phyloP scores from a whole-genome alignment of 208 protist genomes.

The Porcisia deanei region DNA sequence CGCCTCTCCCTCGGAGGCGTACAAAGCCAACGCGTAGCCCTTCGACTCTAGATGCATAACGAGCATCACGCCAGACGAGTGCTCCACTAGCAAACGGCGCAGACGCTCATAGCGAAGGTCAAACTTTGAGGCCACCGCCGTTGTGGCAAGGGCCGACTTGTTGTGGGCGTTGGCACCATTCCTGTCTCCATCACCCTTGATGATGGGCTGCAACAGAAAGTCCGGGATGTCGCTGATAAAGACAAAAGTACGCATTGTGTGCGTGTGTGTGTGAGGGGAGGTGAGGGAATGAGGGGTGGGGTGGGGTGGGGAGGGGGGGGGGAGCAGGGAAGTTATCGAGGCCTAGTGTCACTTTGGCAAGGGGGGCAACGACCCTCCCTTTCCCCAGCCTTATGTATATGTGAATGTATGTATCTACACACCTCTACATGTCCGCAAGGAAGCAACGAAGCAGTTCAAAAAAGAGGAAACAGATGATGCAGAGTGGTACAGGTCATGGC shows the following conservation, averaged over 20 bases:
- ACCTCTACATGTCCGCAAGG: background rate
- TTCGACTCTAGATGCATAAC: constrained; percentile 83
- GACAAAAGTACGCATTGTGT: constrained; percentile 75
- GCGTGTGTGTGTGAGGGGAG: background rate
- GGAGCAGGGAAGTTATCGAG: background rate
- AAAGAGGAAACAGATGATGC: background rate
- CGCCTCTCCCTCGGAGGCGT: constrained; percentile 83
- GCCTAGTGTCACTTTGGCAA: background rate
- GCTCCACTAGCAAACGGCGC: constrained; percentile 65
- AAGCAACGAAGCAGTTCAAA: background rate
- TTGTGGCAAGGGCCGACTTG: background rate
- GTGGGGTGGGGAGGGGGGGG: background rate
- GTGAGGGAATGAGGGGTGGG: background rate
- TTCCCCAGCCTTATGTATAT: background rate
- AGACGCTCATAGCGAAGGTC: constrained; percentile 87
- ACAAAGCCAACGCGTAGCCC: constrained; percentile 78
- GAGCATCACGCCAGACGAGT: constrained; percentile 86
- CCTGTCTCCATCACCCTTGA: constrained; percentile 15
- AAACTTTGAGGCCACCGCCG: constrained; percentile 30
- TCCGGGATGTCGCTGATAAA: constrained; percentile 86
- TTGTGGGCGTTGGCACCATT: background rate
- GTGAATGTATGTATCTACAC: background rate
- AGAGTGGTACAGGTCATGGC: background rate
- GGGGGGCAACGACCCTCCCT: background rate
- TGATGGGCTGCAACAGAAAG: constrained; percentile 68